phyloP scores from a whole-genome alignment of 2,329 filamentous ascomycete genomes.

The Mycocentrospora acerina region DNA sequence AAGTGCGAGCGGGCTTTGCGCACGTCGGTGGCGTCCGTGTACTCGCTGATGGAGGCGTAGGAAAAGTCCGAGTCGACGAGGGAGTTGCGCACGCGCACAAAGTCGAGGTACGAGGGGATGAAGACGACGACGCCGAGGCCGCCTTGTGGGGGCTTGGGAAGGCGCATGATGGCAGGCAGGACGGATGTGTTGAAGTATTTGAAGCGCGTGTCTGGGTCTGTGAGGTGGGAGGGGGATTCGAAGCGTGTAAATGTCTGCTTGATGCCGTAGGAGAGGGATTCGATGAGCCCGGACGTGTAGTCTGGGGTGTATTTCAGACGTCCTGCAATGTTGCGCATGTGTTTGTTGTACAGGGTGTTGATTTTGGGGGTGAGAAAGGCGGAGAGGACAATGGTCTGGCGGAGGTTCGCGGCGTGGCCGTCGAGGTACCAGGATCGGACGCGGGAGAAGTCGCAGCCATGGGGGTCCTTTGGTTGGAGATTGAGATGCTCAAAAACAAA shows the following conservation, averaged over 20 bases:
- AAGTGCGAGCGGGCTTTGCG: slow-evolving; percentile 87
- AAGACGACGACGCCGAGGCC: slow-evolving; percentile 76
- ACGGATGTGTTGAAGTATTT: slow-evolving; percentile 85
- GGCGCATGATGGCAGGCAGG: slow-evolving; percentile 71
- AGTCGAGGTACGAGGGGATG: slow-evolving; percentile 92
- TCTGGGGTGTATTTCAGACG: slow-evolving; percentile 69
- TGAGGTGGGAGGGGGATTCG: slow-evolving; percentile 66
- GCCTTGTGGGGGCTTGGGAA: slow-evolving; percentile 59
- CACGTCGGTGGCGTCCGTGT: slow-evolving; percentile 75
- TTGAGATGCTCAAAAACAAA: slow-evolving; percentile 92
- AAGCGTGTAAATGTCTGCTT: slow-evolving; percentile 91
- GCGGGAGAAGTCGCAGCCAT: slow-evolving; percentile 91
- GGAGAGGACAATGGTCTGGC: slow-evolving; percentile 81
- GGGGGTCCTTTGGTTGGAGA: slow-evolving; percentile 81
- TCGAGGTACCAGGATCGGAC: slow-evolving; percentile 94
- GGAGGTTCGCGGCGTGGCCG: slow-evolving; percentile 73
- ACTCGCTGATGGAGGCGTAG: slow-evolving; percentile 88
- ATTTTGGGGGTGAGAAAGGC: slow-evolving; percentile 88
- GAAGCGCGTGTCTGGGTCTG: slow-evolving; percentile 86
- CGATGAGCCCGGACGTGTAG: slow-evolving; percentile 72
- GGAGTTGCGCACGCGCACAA: slow-evolving; percentile 89
- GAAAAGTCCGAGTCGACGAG: slow-evolving; percentile 73
- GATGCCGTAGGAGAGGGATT: slow-evolving; percentile 65
- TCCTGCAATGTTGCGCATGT: slow-evolving; percentile 80
- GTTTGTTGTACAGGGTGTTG: slow-evolving; percentile 71